Base-by-base conservation (phyloP, 208 protist species). In the Crithidia bombi region DNA sequence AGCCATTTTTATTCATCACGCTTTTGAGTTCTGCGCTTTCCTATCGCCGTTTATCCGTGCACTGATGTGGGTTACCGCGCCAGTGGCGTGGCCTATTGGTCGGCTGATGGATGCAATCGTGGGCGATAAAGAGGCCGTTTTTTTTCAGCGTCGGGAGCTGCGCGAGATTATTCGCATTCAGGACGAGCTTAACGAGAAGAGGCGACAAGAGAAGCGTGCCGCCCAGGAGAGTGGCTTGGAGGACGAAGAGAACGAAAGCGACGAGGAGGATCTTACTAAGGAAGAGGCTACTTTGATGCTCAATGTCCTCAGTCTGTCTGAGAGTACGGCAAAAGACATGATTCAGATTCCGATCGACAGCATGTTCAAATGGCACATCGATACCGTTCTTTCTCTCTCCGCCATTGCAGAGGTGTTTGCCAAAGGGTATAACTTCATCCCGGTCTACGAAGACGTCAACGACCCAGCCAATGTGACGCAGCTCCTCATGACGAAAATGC, bases 261-360 rank as follows among this genome's bases (percentile, higher is more conserved):
- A 55, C 15, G 85, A 82, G 47, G 78, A 87, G 25, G 83, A 92
- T 56, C 69, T 89, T 52, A 81, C 75, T 12, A 80, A 88, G 47
- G 73, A 86, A 39, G 83, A 88, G 64, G 65, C 85, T 38, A 79
- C 72, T 28, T 80, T 90, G 46, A 92, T 92, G 83, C 75, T 88
- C n/a, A 84, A 86, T 46, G 76, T 85, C 17, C 79, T 92, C 39
- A 79, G 84, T 33, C 67, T 92, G 25, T 90, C 84, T 32, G 84
- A 90, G 62, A 84, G 73, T 49, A 81, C 63, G 28, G 79, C 81
- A 49, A 71, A 74, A 17, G 80, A 83, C 35, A 81, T 86, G 61
- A 64, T 89, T 9, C 76, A 75, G 41, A 30, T 57, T 7, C 69
- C 70, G 17, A 83, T 89, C 25, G 73, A 79, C 6, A 44, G 58